Evolutionary conservation across 192 early-diverging fungal species (phyloP).

Genomic region (Rhizoclosmatium sp.): DNA sequence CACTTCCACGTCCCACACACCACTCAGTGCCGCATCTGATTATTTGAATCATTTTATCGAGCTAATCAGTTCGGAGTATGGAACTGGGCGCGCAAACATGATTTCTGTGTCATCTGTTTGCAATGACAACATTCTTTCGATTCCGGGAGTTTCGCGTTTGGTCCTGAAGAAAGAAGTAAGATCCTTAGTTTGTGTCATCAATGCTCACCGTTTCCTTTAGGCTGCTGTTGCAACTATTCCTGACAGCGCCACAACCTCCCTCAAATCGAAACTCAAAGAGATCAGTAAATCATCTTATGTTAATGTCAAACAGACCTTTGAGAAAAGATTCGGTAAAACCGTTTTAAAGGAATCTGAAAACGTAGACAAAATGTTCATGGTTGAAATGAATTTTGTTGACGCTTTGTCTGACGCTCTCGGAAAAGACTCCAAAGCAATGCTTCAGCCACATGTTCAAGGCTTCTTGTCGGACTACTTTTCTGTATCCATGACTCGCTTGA

Average conservation of each 20-base stretch:
- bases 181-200: neutral
- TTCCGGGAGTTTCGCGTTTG: constrained; percentile 23
- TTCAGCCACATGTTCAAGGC: neutral
- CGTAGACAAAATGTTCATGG: constrained; percentile 31
- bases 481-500: neutral
- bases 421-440: neutral
- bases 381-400: constrained; percentile 22
- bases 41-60: constrained; percentile 35
- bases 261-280: constrained; percentile 16
- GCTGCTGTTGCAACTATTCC: constrained; percentile 2
- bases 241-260: neutral
- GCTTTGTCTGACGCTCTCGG: constrained; percentile 10
- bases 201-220: neutral
- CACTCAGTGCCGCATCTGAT: neutral
- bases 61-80: constrained; percentile 9
- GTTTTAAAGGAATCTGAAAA: constrained; percentile 9
- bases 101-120: constrained; percentile 22
- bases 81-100: constrained; percentile 16
- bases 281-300: constrained; percentile 3
- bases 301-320: neutral
- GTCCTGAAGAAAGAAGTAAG: constrained; percentile 8
- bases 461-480: neutral
- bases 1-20: neutral
- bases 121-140: neutral
- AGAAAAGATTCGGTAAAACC: neutral